A percentile compares a stretch with the other conserved stretches of the same genome.
phyloP scores from a whole-genome alignment of 768 basidiomycete genomes.

The Cubamyces sp. region DNA sequence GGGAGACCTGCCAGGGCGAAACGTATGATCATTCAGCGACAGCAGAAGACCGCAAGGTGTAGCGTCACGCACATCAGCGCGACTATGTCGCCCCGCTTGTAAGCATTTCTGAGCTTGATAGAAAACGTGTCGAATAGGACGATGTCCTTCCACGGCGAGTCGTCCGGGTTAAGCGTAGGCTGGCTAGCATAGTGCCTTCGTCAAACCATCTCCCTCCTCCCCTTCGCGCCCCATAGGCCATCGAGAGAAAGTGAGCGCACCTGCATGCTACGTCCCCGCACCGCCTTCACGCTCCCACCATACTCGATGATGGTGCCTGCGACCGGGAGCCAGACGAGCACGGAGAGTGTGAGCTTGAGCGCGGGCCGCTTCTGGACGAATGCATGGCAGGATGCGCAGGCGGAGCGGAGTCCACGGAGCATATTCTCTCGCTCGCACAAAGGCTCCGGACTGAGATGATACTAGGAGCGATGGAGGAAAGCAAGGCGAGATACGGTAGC shows the following conservation, averaged over 20 bases:
- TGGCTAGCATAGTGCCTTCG: conserved; percentile 44
- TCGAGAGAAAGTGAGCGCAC: conserved; percentile 39
- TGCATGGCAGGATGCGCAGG: neutral
- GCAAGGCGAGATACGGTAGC: too few species aligned
- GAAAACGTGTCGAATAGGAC: conserved; percentile 63
- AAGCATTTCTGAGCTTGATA: conserved; percentile 40
- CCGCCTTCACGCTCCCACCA: conserved; percentile 54
- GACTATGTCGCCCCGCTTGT: conserved; percentile 67
- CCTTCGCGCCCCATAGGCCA: neutral
- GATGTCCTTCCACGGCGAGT: conserved; percentile 61
- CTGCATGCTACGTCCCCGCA: conserved; percentile 77
- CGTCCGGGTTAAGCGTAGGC: conserved; percentile 76
- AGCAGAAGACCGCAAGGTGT: neutral
- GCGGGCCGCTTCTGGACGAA: conserved; percentile 13
- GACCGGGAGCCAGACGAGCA: conserved; percentile 64
- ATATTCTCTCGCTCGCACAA: neutral
- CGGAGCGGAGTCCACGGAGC: conserved; percentile 2
- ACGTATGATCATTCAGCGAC: neutral
- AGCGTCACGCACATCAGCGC: conserved; percentile 50
- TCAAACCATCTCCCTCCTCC: neutral
- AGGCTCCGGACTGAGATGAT: too few species aligned
- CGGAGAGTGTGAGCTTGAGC: conserved; percentile 29
- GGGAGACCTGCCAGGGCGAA: conserved; percentile 54
- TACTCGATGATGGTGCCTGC: conserved; percentile 52
- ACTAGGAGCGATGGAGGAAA: too few species aligned